Evolutionary conservation across 2,329 filamentous ascomycete species (phyloP).

Genomic region (Blastomyces percursus): DNA sequence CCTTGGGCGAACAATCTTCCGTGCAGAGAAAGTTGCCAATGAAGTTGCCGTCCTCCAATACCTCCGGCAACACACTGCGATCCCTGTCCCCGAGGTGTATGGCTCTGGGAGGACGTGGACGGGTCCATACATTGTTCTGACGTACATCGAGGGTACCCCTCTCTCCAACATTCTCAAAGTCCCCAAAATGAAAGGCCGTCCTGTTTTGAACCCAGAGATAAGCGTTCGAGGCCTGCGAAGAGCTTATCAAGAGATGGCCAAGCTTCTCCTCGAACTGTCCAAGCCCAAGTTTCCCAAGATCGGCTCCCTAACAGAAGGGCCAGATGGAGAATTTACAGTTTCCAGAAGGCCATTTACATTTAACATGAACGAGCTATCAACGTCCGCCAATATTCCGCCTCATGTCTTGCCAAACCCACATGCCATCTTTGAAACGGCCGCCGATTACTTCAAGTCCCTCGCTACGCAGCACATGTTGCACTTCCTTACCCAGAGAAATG

Average conservation of each 20-base stretch:
- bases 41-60: too few relatives aligned
- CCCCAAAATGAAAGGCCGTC: slow-evolving; percentile 9
- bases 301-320: slow-evolving; percentile 9
- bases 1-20: too few relatives aligned
- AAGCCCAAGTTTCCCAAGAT: slow-evolving; percentile 14
- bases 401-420: slow-evolving; percentile 5
- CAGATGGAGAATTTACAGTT: slow-evolving; percentile 8
- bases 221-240: slow-evolving; percentile 9
- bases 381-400: slow-evolving; percentile 6
- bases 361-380: slow-evolving; percentile 11
- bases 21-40: too few relatives aligned
- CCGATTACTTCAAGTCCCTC: slow-evolving; percentile 10
- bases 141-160: slow-evolving; percentile 18
- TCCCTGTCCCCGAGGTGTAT: too few relatives aligned
- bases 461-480: slow-evolving; percentile 16
- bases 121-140: slow-evolving; percentile 22
- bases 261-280: slow-evolving; percentile 13
- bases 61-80: too few relatives aligned
- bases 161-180: slow-evolving; percentile 19
- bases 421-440: slow-evolving; percentile 8
- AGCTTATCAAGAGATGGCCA: slow-evolving; percentile 14
- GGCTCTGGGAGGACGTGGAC: slow-evolving; percentile 18
- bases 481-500: slow-evolving; percentile 34
- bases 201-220: slow-evolving; percentile 14
- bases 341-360: slow-evolving; percentile 10